Evolutionary conservation across 2,329 filamentous ascomycete species (phyloP), one percentile per base, ranked within the genome.

Genomic region (Talaromyces verruculosus): DNA sequence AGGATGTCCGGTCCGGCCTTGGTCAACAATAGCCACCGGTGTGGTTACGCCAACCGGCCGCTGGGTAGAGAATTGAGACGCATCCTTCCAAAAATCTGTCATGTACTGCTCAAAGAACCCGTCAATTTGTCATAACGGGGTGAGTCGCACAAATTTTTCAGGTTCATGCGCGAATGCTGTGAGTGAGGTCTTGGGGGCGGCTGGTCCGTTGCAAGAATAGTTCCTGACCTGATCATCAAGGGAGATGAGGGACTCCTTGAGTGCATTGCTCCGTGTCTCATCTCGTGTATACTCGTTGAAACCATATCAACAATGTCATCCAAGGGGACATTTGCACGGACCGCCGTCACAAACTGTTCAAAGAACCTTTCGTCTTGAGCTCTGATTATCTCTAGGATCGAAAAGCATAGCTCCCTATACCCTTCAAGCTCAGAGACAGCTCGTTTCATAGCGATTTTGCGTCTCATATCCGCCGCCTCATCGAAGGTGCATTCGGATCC

Each of bases 381-480:
- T 75, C 69, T 19, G 72, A 79, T 68, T 3, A 69, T 71, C 30
- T 69, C 61, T n/a, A 79, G 55, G 37, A 80, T 67, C 25, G 71
- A 70, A 49, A 73, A 69, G 2, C 79, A 62, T 59, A 78, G 64
- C 45, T 72, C 68, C 62, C 72, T 77, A 63, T 77, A 75, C 60
- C 74, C 71, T 60, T 74, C 71, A 45, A 78, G 69, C 63, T 79
- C 78, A 15, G 72, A 70, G 11, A 76, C 69, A 13, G 73, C 76
- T 25, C 76, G 73, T 67, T 77, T 78, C 17, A 74, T 72, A 41
- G 73, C 74, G 19, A 77, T 73, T 68, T 79, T 78, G 28, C 77
- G 76, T 49, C 78, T 70, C 3, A 77, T 68, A 62, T 80, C 78
- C 43, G 73, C 72, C 17, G 68, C 73, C 58, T 74, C 72, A 66